phyloP scores from a whole-genome alignment of 306 rosid species.

The Delonix regia region DNA sequence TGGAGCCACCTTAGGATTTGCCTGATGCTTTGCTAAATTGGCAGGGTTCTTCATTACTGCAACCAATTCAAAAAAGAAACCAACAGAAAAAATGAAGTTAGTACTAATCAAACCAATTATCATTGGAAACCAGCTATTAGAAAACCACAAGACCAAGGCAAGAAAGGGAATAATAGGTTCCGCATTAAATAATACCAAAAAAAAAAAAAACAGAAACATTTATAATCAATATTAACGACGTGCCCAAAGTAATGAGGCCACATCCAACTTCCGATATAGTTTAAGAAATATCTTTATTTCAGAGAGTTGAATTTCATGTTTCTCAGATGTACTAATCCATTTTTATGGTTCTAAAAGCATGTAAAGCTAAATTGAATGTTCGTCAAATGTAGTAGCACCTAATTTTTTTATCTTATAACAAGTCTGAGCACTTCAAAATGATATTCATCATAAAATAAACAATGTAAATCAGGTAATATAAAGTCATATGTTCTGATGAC shows the following conservation, averaged over 20 bases:
- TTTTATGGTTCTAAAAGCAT: not conserved
- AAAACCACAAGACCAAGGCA: not conserved
- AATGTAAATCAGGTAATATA: not conserved
- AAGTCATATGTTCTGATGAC: not conserved
- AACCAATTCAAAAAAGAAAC: constrained; percentile 11
- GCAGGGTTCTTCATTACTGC: constrained; percentile 96
- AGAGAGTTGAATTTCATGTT: not conserved
- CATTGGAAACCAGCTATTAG: not conserved
- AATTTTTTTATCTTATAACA: not conserved
- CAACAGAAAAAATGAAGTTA: not conserved
- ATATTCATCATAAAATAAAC: constrained; percentile 18
- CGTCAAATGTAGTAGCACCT: not conserved
- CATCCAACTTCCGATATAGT: not conserved
- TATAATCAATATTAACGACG: not conserved
- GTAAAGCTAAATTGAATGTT: not conserved
- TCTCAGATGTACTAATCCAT: not conserved
- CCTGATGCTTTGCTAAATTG: constrained; percentile 84
- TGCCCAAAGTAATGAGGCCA: not conserved
- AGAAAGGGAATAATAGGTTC: not conserved
- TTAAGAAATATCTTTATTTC: not conserved
- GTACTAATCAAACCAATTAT: not conserved
- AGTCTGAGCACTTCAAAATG: not conserved
- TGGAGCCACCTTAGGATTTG: constrained; percentile 92
- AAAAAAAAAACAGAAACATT: not conserved
- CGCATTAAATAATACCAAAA: too few relatives aligned